phyloP scores from a whole-genome alignment of 768 basidiomycete genomes.

The Hebeloma cylindrosporum region DNA sequence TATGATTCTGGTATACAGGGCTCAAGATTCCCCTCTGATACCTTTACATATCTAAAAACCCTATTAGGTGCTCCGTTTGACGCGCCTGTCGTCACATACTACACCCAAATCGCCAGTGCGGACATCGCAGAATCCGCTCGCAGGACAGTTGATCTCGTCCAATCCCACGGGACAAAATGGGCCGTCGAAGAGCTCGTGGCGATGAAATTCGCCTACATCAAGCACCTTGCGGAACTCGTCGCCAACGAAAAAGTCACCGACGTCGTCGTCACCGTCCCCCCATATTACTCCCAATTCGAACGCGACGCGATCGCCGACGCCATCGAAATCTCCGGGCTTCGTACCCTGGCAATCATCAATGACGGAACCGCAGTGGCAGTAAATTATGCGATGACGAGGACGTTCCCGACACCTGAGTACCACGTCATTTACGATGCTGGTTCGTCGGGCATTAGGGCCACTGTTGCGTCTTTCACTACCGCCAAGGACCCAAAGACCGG shows the following conservation, averaged over 20 bases:
- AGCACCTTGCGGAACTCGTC: conserved; percentile 77
- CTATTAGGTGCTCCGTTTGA: conserved; percentile 71
- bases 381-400: conserved; percentile 96
- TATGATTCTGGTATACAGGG: conserved; percentile 55
- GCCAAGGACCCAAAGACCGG: conserved; percentile 52
- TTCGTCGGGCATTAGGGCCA: conserved; percentile 77
- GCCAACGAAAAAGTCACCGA: conserved; percentile 79
- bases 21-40: conserved; percentile 85
- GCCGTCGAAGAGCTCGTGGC: conserved; percentile 87
- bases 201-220: conserved; percentile 92
- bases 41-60: conserved; percentile 83
- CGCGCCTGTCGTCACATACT: conserved; percentile 60
- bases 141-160: conserved; percentile 57
- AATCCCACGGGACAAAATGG: conserved; percentile 70
- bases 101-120: conserved; percentile 52
- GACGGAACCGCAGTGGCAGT: conserved; percentile 95
- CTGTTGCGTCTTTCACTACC: conserved; percentile 67
- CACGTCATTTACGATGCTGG: conserved; percentile 96
- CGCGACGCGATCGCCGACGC: conserved; percentile 91
- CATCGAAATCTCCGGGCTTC: conserved; percentile 86
- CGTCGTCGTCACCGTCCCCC: conserved; percentile 86
- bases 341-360: conserved; percentile 80
- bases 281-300: conserved; percentile 88
- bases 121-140: conserved; percentile 55
- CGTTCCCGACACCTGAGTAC: conserved; percentile 76